Evolutionary conservation across 352 stramenopile genomes (phyloP).

Genomic region (Pythium dissotocum): DNA sequence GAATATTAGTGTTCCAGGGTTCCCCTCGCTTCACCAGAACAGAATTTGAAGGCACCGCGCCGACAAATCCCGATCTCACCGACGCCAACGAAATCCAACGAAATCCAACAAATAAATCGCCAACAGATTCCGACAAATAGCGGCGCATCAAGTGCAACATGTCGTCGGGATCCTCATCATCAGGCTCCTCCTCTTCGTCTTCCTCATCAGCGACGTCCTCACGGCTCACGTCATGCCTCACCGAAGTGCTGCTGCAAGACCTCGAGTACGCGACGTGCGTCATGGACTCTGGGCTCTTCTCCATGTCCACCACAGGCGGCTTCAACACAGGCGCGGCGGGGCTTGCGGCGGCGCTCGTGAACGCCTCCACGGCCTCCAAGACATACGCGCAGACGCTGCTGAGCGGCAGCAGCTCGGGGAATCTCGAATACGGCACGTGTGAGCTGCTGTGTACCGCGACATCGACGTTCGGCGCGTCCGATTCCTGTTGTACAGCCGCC

Average conservation of each 20-base stretch:
- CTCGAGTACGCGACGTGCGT: conserved; percentile 55
- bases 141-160: neutral
- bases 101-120: neutral
- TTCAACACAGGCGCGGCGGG: neutral
- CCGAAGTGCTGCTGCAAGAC: conserved; percentile 45
- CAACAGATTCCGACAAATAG: too few relatives aligned
- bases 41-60: too few relatives aligned
- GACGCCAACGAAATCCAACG: neutral
- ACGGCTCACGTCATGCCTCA: conserved; percentile 40
- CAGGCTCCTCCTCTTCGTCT: neutral
- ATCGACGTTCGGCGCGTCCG: conserved; percentile 6
- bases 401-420: neutral
- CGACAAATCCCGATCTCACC: too few relatives aligned
- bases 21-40: neutral
- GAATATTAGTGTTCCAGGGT: too few relatives aligned
- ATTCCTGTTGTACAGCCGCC: conserved; percentile 17
- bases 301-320: neutral
- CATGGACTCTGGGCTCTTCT: conserved; percentile 65
- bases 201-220: conserved; percentile 4
- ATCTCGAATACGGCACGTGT: conserved; percentile 15
- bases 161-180: neutral
- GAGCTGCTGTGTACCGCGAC: conserved; percentile 24
- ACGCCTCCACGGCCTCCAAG: neutral
- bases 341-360: conserved; percentile 14
- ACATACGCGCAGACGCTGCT: conserved; percentile 3